Conservation (phyloP, 306 rosid genomes). For the Prunus salicina region DNA sequence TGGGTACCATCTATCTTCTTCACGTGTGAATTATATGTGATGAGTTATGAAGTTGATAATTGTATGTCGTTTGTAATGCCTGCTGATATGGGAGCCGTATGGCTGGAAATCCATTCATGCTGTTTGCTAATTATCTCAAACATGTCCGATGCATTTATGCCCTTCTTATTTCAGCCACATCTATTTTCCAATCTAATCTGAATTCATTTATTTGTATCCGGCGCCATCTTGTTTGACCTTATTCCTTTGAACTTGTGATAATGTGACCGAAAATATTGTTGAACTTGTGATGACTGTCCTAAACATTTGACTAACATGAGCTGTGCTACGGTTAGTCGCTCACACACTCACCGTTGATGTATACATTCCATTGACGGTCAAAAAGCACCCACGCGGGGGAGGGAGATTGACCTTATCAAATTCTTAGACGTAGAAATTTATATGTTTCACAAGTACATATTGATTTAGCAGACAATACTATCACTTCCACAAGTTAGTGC, state of each 20-base stretch:
- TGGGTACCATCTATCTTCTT: conserved; percentile 16
- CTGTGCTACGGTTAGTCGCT: too few relatives aligned
- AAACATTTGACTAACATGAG: background rate
- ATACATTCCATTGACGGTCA: too few relatives aligned
- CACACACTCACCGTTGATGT: too few relatives aligned
- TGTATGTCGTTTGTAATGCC: conserved; percentile 7
- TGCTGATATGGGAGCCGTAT: conserved; percentile 15
- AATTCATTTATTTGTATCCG: background rate
- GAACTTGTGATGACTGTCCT: background rate
- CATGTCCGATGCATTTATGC: conserved; percentile 9
- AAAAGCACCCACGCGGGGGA: too few relatives aligned
- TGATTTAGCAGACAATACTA: background rate
- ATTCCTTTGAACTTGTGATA: background rate
- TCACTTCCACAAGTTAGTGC: conserved; percentile 19
- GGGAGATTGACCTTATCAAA: too few relatives aligned
- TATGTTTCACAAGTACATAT: too few relatives aligned
- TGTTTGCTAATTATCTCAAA: background rate
- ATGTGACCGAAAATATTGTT: background rate
- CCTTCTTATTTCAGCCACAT: conserved; percentile 12
- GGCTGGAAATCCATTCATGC: background rate
- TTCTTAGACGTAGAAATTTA: too few relatives aligned
- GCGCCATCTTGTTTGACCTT: conserved; percentile 14
- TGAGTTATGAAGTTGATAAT: conserved; percentile 11
- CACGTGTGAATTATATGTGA: conserved; percentile 21
- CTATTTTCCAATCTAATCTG: background rate